phyloP scores from a whole-genome alignment of 371 early-diverging fungal genomes.

The Saksenaea vasiformis region DNA sequence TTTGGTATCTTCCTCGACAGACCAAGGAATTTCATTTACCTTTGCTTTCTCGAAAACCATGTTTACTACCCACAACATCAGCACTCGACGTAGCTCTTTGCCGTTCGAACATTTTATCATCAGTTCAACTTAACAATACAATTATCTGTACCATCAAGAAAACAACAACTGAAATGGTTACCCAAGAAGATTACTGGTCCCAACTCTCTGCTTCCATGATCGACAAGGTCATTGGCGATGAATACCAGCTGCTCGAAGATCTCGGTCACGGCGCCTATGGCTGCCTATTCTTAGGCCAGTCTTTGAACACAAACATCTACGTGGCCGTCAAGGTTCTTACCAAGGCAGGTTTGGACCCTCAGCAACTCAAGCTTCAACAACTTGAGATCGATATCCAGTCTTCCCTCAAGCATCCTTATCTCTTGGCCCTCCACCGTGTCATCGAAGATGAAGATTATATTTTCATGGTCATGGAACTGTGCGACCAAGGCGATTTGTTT shows the following conservation, averaged over 20 bases:
- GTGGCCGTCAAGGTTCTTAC: conserved; percentile 72
- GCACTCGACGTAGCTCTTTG: conserved; percentile 6
- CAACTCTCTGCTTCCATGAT: conserved; percentile 17
- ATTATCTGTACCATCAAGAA: neutral
- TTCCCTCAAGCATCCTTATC: conserved; percentile 61
- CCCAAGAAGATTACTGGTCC: conserved; percentile 21
- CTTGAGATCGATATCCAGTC: conserved; percentile 77
- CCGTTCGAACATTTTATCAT: conserved; percentile 4
- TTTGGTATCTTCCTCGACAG: conserved; percentile 1
- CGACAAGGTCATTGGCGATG: conserved; percentile 30
- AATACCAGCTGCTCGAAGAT: conserved; percentile 52
- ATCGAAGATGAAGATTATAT: conserved; percentile 48
- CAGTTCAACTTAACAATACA: conserved; percentile 2
- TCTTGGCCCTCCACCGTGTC: conserved; percentile 57
- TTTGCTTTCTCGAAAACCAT: neutral
- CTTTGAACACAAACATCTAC: conserved; percentile 31
- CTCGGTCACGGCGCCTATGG: conserved; percentile 64
- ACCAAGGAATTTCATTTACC: neutral
- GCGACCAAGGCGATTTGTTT: conserved; percentile 63
- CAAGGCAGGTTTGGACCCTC: conserved; percentile 61
- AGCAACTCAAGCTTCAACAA: conserved; percentile 64
- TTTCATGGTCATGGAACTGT: conserved; percentile 62
- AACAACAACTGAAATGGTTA: conserved; percentile 9
- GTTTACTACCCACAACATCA: neutral
- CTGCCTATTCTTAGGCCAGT: conserved; percentile 56